Conservation (phyloP, 306 rosid genomes). For the Trifolium subterraneum region DNA sequence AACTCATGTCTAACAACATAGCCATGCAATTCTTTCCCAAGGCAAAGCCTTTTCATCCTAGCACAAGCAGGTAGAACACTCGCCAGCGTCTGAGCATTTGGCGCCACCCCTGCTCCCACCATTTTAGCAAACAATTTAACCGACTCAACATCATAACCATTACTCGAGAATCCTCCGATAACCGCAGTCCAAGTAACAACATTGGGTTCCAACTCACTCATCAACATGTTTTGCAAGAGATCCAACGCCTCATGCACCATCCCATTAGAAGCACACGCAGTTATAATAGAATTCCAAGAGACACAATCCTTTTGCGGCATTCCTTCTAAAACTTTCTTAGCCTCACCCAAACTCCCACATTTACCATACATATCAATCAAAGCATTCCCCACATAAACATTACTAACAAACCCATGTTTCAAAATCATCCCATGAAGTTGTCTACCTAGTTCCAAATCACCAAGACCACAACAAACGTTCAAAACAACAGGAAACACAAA, state of each 20-base stretch:
- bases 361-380: slow-evolving; percentile 12
- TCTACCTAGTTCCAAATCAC: neutral
- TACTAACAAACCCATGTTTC: slow-evolving; percentile 10
- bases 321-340: neutral
- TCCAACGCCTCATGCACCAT: slow-evolving; percentile 10
- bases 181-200: slow-evolving; percentile 45
- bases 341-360: slow-evolving; percentile 6
- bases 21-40: slow-evolving; percentile 63
- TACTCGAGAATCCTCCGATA: slow-evolving; percentile 61
- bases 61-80: slow-evolving; percentile 60
- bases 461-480: neutral
- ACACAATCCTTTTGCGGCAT: neutral
- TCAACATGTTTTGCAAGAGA: neutral
- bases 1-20: slow-evolving; percentile 50
- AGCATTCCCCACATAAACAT: slow-evolving; percentile 23
- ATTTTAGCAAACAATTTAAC: slow-evolving; percentile 50
- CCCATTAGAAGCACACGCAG: neutral
- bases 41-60: slow-evolving; percentile 47
- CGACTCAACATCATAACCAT: slow-evolving; percentile 59
- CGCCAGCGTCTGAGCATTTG: slow-evolving; percentile 56
- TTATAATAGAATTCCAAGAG: slow-evolving; percentile 9
- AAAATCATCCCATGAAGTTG: slow-evolving; percentile 12
- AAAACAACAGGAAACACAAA: neutral
- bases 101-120: slow-evolving; percentile 52
- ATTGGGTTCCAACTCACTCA: slow-evolving; percentile 9